These are phyloP conservation scores for Fusarium heterosporum DNA, from an alignment of 2,329 filamentous ascomycete species.

Conservation along the genomic window DNA sequence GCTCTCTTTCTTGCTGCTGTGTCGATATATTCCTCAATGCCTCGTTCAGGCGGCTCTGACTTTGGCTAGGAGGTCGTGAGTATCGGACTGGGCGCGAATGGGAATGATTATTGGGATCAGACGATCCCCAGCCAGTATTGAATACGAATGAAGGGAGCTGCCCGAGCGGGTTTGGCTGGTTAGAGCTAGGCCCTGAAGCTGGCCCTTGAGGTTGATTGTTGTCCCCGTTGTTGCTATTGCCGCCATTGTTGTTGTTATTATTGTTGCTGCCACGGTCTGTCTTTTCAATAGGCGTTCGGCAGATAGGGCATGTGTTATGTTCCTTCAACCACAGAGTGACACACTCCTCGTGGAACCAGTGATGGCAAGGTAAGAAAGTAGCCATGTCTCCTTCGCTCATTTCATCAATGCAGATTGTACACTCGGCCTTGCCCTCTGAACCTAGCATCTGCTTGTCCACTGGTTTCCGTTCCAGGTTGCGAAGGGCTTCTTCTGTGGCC, in stretches of 20 bases:
- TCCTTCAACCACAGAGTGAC: slow-evolving; percentile 86
- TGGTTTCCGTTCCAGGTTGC: slow-evolving; percentile 76
- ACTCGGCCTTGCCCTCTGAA: slow-evolving; percentile 78
- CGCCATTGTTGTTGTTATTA: slow-evolving; percentile 21
- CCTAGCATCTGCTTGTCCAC: slow-evolving; percentile 77
- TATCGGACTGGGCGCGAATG: slow-evolving; percentile 32
- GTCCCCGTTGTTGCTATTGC: slow-evolving; percentile 10
- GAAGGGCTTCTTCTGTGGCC: slow-evolving; percentile 80
- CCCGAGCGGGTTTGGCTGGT: slow-evolving; percentile 22
- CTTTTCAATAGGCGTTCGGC: slow-evolving; percentile 69
- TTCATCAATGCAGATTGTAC: slow-evolving; percentile 94
- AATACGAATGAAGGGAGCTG: slow-evolving; percentile 4
- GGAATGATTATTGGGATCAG: background rate
- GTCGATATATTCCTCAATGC: slow-evolving; percentile 49
- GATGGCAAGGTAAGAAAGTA: slow-evolving; percentile 83
- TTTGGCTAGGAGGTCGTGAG: slow-evolving; percentile 46
- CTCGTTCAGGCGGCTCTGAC: slow-evolving; percentile 48
- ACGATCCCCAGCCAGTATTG: slow-evolving; percentile 6
- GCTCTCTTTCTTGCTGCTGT: slow-evolving; percentile 44
- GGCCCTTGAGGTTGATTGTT: slow-evolving; percentile 27
- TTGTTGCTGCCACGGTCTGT: slow-evolving; percentile 37
- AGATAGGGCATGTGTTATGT: slow-evolving; percentile 93
- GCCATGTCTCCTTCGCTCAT: slow-evolving; percentile 80
- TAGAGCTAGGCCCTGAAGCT: slow-evolving; percentile 20
- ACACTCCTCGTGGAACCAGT: slow-evolving; percentile 92